Evolutionary conservation across 176 grass and related monocot species (phyloP), one percentile per base, ranked within the genome.

Genomic region (Ensete ventricosum): DNA sequence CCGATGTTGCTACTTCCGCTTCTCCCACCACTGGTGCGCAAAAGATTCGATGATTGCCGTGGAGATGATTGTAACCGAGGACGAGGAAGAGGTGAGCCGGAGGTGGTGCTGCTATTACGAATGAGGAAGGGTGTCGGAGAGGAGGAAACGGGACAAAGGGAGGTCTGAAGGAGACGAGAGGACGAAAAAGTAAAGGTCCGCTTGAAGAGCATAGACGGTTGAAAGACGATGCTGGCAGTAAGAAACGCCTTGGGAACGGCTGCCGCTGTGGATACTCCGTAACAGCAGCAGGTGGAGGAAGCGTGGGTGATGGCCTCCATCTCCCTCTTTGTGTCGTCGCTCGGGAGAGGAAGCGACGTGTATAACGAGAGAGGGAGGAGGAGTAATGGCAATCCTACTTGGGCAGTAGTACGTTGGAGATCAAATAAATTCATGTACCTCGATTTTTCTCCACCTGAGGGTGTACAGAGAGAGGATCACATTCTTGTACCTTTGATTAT

Each of bases 241-340:
- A 60, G 20, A 23, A 34, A 24, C n/a, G 34, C 59, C 20, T 6
- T 64, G n/a, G 75, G 11, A 51, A 58, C 34, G 1, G 24, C 24
- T 10, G 72, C 53, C 0, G 58, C 59, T 21, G 58, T 14, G 14
- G 71, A 54, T 25, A 54, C 43, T 77, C 75, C 57, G 54, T 59
- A 77, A 19, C 54, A 55, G 52, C 26, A 64, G 17, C 29, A 72
- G 17, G 70, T 25, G 34, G 75, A 24, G 52, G 24, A 54, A 25
- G 51, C 72, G 57, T 7, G 17, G 57, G 57, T n/a, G 57, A n/a
- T n/a, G 14, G 57, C 14, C 53, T 74, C 72, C 72, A 74, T 55
- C 52, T 20, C 43, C 27, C 43, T 49, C 66, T 69, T 50, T 8
- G 55, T 8, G 14, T 58, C 34, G 5, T 43, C 34, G 34, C 4